phyloP scores from a whole-genome alignment of 129 eudicot species.

The Dittrichia graveolens region DNA sequence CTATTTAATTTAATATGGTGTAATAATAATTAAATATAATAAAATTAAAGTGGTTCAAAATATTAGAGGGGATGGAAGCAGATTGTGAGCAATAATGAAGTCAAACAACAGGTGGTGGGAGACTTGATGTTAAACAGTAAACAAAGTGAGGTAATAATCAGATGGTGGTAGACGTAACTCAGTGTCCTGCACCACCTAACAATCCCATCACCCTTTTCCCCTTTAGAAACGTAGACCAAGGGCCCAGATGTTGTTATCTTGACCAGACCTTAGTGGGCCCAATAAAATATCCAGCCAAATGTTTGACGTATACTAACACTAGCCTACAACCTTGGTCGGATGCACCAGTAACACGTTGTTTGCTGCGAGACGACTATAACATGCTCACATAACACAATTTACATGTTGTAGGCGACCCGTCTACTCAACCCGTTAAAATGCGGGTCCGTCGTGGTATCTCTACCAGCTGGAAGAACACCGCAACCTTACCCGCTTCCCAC shows the following conservation, averaged over 20 bases:
- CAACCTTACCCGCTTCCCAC: no score
- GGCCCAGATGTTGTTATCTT: conserved; percentile 27
- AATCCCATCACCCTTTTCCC: conserved; percentile 23
- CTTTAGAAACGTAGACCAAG: conserved; percentile 25
- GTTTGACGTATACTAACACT: not conserved
- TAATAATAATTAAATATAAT: not conserved
- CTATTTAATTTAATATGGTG: not conserved
- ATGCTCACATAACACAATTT: no score
- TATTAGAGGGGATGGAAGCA: conserved; percentile 7
- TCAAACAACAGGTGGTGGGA: conserved; percentile 15
- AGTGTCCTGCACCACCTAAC: conserved; percentile 34
- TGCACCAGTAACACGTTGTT: no score
- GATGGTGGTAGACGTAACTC: conserved; percentile 32
- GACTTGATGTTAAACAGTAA: conserved; percentile 14
- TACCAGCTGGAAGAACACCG: no score
- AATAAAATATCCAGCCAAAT: conserved; percentile 12
- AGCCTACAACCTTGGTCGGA: not conserved
- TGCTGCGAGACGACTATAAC: no score
- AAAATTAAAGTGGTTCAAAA: not conserved
- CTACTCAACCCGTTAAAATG: no score
- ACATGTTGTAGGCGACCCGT: no score
- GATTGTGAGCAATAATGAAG: conserved; percentile 28
- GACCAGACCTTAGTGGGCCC: conserved; percentile 19
- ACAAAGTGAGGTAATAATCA: conserved; percentile 32
- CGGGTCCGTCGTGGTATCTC: no score